Evolutionary conservation across 78 protist species (phyloP), one percentile per base, ranked within the genome.

Genomic region (Carpediemonas membranifera): DNA sequence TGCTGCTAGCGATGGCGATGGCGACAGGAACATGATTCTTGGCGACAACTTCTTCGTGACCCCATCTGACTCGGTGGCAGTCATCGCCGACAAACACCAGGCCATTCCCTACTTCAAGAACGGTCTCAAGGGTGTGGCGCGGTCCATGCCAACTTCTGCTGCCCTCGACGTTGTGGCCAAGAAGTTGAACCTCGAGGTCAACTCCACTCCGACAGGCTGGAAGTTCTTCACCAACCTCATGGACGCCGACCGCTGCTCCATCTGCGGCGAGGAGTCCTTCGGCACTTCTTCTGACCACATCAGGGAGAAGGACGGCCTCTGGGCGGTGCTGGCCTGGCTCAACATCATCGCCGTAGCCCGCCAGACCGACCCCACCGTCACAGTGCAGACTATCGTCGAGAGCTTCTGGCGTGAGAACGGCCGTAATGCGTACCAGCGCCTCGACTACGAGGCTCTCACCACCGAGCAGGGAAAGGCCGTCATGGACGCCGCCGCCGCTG

Each of bases 251-350:
- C 47, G 44, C 24, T 0, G 36, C 58, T 2, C 30, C 30, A 27
- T 72, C 15, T 72, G 77, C 31, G 68, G 68, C 50, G 77, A 72
- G 53, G 77, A 72, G 56, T 62, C 79, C 55, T 94, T 94, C 59
- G 98, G 98, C n/a, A 91, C 96, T 2, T 90, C 92, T 14, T 83
- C 87, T 0, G 74, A 80, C 66, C 95, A 89, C 83, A 69, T 91
- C 43, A 81, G 98, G 54, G 98, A 94, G 84, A 94, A 94, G 77
- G 98, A 94, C 66, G 98, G 98, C 28, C 15, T 91, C 43, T 91
- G 96, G 93, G 90, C 96, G 19, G 72, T 64, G 28, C 62, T 77
- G 13, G 74, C 79, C 56, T 91, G 95, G 96, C 68, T 88, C 36
- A 58, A 70, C 52, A 74, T 91, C 31, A 58, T 90, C 28, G 43